phyloP scores from a whole-genome alignment of 441 rosid genomes.

The Pelargonium exstipulatum region DNA sequence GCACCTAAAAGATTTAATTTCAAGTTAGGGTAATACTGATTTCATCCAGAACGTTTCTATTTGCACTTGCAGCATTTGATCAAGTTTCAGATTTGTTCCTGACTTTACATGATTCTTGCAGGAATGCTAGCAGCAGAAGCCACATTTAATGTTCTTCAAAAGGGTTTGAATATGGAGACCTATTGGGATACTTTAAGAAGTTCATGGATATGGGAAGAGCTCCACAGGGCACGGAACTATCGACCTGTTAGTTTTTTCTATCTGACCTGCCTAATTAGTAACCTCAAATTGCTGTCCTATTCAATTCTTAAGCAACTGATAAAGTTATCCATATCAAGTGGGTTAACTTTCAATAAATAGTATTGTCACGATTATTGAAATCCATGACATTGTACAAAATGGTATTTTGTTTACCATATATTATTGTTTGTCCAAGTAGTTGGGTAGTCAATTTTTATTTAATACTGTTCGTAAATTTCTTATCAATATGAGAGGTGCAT shows the following conservation, averaged over 20 bases:
- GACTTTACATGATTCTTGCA: conserved; percentile 22
- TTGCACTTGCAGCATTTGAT: background rate
- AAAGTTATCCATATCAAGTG: background rate
- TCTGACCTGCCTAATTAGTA: background rate
- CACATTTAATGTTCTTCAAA: conserved; percentile 58
- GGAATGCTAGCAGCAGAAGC: conserved; percentile 98
- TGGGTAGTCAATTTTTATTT: background rate
- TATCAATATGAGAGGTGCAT: too few relatives aligned
- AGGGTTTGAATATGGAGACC: conserved; percentile 50
- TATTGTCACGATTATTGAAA: background rate
- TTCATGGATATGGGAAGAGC: conserved; percentile 98
- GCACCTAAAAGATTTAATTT: too few relatives aligned
- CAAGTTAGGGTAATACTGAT: background rate
- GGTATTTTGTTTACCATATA: background rate
- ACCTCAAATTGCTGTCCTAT: background rate
- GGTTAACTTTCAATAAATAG: background rate
- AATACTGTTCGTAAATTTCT: too few relatives aligned
- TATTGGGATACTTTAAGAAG: conserved; percentile 65
- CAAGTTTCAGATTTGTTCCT: conserved; percentile 5
- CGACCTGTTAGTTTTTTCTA: conserved; percentile 59
- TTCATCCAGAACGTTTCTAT: background rate
- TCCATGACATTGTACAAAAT: background rate
- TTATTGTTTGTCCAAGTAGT: conserved; percentile 2
- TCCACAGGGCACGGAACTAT: conserved; percentile 67
- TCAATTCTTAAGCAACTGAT: background rate